Evolutionary conservation across 495 filamentous ascomycete species (phyloP), one percentile per base, ranked within the genome.

Genomic region (Pseudotulostoma volvatum): DNA sequence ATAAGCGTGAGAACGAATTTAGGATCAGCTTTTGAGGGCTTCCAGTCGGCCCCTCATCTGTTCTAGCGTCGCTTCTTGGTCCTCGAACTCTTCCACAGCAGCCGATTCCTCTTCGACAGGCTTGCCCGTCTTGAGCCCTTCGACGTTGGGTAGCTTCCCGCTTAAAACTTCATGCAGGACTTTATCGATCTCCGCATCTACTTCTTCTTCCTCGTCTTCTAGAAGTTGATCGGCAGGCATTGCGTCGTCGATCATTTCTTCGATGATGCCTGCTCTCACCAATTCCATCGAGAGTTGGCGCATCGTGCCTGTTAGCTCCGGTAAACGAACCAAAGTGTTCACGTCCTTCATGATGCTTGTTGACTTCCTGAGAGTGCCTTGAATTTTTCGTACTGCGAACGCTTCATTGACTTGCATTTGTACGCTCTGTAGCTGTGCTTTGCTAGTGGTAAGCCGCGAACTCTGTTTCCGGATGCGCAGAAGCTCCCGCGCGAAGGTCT

Each of bases 331-430:
- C 4, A 96, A 64, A 2, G 67, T 71, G 55, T 97, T 97, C 34
- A 97, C 87, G 56, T 96, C 86, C 57, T 84, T 85, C 90, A 97
- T 95, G 45, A 97, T 86, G 13, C 81, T 81, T 9, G 88, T 88
- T 41, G 73, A 79, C 35, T 81, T 82, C 38, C 76, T 68, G 45
- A 97, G 83, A 54, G 76, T 84, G 31, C 92, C 92, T 66, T 95
- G 88, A 47, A 96, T 95, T 67, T 93, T 93, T 45, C 87, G 77
- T 50, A 94, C 77, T 3, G 84, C 82, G 52, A 96, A 97, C 1
- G 92, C 88, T 60, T 96, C 88, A 50, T 82, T 84, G 44, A 97
- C 92, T 59, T 96, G 92, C 92, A 95, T 94, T 48, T 86, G 77
- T 39, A 97, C 92, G 53, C 79, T 85, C 59, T 81, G 77, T 13